Conservation (phyloP, 2,329 filamentous ascomycete genomes). For the Penicillium sp. region DNA sequence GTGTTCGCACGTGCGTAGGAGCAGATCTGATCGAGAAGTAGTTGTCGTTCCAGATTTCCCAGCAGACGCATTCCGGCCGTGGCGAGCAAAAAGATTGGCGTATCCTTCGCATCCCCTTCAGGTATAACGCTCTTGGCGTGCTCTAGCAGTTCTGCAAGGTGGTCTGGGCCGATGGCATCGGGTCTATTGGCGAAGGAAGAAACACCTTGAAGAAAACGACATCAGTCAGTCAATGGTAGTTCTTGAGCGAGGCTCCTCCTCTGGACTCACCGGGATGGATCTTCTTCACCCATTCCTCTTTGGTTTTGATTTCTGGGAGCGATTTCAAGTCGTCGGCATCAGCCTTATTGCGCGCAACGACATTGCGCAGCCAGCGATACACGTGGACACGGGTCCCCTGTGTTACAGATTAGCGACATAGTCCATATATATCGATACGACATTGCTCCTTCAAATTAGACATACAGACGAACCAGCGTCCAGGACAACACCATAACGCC, state of each 20-base stretch:
- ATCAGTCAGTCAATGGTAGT: conserved; percentile 4
- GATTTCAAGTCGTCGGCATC: conserved; percentile 61
- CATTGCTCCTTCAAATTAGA: conserved; percentile 7
- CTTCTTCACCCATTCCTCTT: conserved; percentile 89
- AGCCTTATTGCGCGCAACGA: conserved; percentile 64
- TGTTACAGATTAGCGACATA: conserved; percentile 9
- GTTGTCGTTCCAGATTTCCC: conserved; percentile 68
- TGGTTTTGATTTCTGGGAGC: conserved; percentile 78
- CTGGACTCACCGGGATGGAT: conserved; percentile 72
- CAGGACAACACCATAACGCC: conserved; percentile 87
- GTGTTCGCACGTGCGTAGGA: conserved; percentile 76
- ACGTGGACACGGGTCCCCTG: conserved; percentile 87
- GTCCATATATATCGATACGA: background rate
- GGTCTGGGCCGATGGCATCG: conserved; percentile 73
- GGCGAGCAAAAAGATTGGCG: conserved; percentile 91
- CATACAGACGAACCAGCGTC: conserved; percentile 89
- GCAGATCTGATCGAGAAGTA: conserved; percentile 76
- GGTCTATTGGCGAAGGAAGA: conserved; percentile 84
- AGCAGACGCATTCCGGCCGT: conserved; percentile 93
- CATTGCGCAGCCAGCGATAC: conserved; percentile 86
- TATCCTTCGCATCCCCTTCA: conserved; percentile 71
- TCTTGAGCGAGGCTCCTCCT: background rate
- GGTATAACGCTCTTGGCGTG: conserved; percentile 82
- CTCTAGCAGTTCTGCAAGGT: conserved; percentile 75
- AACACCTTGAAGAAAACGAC: conserved; percentile 54